Evolutionary conservation across 192 early-diverging fungal species (phyloP), one percentile per base, ranked within the genome.

Genomic region (Backusella tarrabulga): DNA sequence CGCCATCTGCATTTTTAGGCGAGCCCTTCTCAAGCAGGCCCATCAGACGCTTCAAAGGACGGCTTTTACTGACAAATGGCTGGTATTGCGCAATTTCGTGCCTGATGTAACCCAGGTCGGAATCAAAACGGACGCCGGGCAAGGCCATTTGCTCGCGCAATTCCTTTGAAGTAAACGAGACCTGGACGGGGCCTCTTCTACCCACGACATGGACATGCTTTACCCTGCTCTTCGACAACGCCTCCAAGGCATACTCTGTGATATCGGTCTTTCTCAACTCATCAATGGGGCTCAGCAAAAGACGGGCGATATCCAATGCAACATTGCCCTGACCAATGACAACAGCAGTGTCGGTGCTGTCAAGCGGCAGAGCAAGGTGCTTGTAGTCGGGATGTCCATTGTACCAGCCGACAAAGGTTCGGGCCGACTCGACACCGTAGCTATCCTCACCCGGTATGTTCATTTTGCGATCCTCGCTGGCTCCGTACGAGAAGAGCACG

Each of bases 271-370:
- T 91, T 17, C 86, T 87, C 60, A 98, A 84, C n/a, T 77, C 85
- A 26, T 93, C 88, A 17, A 93, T 71, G 6, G 90, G 90, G 1
- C 87, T 89, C 56, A 99, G 83, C 29, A 99, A 85, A 9, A 98
- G 90, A 75, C 98, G 87, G 2, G 96, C 95, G 19, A 95, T 91
- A 86, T 98, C 97, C 67, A 98, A 81, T 0, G 96, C 96, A 1
- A 99, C 97, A 76, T 99, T 99, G 0, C 98, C 98, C 34, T 97
- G 95, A 3, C 97, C 98, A 42, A 99, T 85, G 1, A 98, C 85
- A 0, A 96, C 90, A 0, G 93, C 93, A 0, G 90, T 94, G 67
- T 98, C 96, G 0, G 86, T 87, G 6, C 75, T 77, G 21, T 83
- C 74, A 35, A 97, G 81, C 79, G 95, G 93, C 5, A 88, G 73